Evolutionary conservation across 176 grass and related monocot species (phyloP), one percentile per base, ranked within the genome.

Genomic region (Musa acuminata): DNA sequence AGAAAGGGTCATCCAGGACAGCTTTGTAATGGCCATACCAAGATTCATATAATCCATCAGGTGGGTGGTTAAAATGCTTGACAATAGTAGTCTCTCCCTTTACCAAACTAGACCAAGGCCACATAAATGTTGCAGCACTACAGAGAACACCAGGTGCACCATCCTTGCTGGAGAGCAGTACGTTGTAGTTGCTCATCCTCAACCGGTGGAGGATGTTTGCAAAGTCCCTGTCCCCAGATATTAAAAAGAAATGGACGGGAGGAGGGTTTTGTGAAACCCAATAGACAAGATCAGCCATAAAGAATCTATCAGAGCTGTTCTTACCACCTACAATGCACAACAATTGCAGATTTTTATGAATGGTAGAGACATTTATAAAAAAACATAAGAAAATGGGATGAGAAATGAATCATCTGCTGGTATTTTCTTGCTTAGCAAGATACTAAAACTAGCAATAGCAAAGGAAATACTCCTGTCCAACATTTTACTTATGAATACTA

Each of bases 131-230:
- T 0, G 95, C 88, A 49, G 86, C 88, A 82, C 87, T 89, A 53
- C 85, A 84, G 13, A 99, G 72, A 55, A 80, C 80, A 29, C 51
- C 82, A 11, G 80, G 49, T 49, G 67, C 63, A n/a, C 0, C n/a
- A 77, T 77, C 75, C 52, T 66, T 73, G 72, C 84, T 87, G 19
- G 94, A 84, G 80, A 99, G 95, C 29, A 94, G 76, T 80, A 99
- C 69, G 69, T 99, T 99, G 75, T 99, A 99, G 80, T 99, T 99
- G 70, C 71, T 89, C 94, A 98, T 98, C 75, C 95, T 79, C 67
- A 99, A 77, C 8, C 90, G 87, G 80, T 99, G 88, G 72, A 99
- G 84, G 49, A 94, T 87, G 72, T 84, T 99, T 23, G 90, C 68
- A 24, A 99, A 94, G 59, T 99, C 90, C 53, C 11, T 89, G 66